A percentile compares a stretch with the other conserved stretches of the same genome.
Evolutionary conservation across 441 rosid genomes (phyloP).

Genomic region (Adansonia madagascariensis): DNA sequence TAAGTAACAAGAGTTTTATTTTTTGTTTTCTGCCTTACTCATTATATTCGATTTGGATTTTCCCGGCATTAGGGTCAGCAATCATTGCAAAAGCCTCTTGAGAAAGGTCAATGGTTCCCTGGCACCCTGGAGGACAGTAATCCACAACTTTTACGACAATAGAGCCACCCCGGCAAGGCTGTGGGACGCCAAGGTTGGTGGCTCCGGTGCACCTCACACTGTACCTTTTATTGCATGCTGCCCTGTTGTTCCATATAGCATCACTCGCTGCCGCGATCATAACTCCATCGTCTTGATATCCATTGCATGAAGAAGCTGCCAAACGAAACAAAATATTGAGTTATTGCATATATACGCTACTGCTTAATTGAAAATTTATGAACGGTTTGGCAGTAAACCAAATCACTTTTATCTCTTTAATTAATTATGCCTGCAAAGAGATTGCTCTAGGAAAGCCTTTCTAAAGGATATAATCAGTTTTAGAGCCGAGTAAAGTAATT

Average conservation of each 20-base stretch:
- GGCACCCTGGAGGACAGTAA: conserved; percentile 3
- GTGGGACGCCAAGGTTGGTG: neutral
- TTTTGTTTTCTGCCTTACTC: neutral
- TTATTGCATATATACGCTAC: neutral
- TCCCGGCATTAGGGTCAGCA: neutral
- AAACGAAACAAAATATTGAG: neutral
- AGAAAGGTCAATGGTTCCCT: neutral
- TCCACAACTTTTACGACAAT: neutral
- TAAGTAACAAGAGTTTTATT: no score
- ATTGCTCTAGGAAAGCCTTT: neutral
- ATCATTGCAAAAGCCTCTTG: neutral
- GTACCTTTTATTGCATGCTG: neutral
- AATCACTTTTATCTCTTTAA: neutral
- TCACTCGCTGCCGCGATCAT: conserved; percentile 36
- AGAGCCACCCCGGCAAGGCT: neutral
- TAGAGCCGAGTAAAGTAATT: neutral
- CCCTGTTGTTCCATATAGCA: conserved; percentile 20
- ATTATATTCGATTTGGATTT: conserved; percentile 5
- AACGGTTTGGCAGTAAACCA: no score
- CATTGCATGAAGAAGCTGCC: conserved; percentile 40
- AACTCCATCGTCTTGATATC: conserved; percentile 15
- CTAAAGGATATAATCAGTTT: neutral
- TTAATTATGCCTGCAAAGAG: neutral
- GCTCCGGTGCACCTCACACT: neutral
- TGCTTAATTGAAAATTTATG: no score